Evolutionary conservation across 768 basidiomycete species (phyloP).

Genomic region (Tulasnella sp.): DNA sequence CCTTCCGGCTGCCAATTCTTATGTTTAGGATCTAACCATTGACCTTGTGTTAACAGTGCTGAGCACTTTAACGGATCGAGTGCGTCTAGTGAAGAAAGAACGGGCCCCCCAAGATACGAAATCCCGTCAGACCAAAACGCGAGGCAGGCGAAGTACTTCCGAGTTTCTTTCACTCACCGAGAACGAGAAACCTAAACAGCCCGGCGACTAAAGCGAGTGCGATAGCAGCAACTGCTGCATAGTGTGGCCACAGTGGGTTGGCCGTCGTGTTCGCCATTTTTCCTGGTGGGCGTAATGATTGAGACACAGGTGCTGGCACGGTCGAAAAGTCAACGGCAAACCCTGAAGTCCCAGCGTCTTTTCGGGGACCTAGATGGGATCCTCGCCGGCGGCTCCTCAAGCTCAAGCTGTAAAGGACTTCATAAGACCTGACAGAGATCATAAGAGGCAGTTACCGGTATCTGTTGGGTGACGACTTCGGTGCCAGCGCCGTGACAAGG

Average conservation of each 20-base stretch:
- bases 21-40: slow-evolving; percentile 67
- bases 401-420: too few relatives aligned
- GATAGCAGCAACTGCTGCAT: slow-evolving; percentile 43
- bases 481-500: too few relatives aligned
- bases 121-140: neutral
- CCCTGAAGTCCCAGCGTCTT: neutral
- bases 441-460: too few relatives aligned
- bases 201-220: slow-evolving; percentile 47
- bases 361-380: too few relatives aligned
- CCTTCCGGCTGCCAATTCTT: slow-evolving; percentile 88
- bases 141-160: neutral
- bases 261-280: neutral
- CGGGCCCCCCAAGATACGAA: neutral
- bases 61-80: slow-evolving; percentile 70
- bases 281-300: neutral
- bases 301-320: neutral
- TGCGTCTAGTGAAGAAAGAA: slow-evolving; percentile 49
- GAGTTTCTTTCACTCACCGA: slow-evolving; percentile 41
- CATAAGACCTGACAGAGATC: too few relatives aligned
- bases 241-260: slow-evolving; percentile 53
- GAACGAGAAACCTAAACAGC: slow-evolving; percentile 43
- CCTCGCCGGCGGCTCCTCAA: too few relatives aligned
- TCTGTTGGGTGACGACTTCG: too few relatives aligned
- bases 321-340: neutral
- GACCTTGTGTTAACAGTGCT: slow-evolving; percentile 64